Percentiles rank a stretch among this genome's conserved stretches.
phyloP scores from a whole-genome alignment of 805 yeast species.

The Wickerhamiella dianesei region DNA sequence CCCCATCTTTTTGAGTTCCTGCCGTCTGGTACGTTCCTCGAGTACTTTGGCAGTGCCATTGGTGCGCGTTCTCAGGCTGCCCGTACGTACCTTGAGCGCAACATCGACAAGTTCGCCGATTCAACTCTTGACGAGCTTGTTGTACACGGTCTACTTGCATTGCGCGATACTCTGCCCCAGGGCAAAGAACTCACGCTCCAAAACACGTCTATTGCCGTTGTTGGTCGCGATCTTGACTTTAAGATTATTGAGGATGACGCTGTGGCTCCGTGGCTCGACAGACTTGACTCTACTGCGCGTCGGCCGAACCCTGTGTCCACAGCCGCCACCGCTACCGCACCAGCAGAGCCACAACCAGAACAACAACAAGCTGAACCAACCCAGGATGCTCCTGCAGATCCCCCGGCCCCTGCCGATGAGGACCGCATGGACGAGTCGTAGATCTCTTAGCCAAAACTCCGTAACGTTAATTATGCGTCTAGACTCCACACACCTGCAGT shows the following conservation, averaged over 20 bases:
- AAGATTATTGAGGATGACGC: slow-evolving; percentile 74
- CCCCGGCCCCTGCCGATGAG: slow-evolving; percentile 5
- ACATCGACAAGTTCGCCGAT: slow-evolving; percentile 51
- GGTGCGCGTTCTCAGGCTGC: slow-evolving; percentile 99
- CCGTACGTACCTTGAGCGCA: slow-evolving; percentile 85
- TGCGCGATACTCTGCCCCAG: slow-evolving; percentile 87
- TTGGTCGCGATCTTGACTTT: slow-evolving; percentile 69
- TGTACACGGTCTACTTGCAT: slow-evolving; percentile 73
- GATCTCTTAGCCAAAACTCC: background rate
- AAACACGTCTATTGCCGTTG: slow-evolving; percentile 85
- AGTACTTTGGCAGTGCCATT: slow-evolving; percentile 85
- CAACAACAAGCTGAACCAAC: background rate
- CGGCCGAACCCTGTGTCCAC: slow-evolving; percentile 31
- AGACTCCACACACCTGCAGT: background rate
- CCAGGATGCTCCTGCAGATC: slow-evolving; percentile 10
- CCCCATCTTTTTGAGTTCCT: slow-evolving; percentile 90
- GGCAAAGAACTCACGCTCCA: slow-evolving; percentile 77
- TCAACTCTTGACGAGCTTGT: slow-evolving; percentile 59
- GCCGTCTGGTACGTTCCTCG: slow-evolving; percentile 88
- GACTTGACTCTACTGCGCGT: slow-evolving; percentile 43
- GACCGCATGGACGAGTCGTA: slow-evolving; percentile 10
- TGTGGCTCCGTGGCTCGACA: slow-evolving; percentile 71
- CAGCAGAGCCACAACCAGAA: background rate
- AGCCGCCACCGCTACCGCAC: background rate
- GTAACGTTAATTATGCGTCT: background rate